Conservation (phyloP, 1,284 basidiomycete genomes). For the Moesziomyces sp. region DNA sequence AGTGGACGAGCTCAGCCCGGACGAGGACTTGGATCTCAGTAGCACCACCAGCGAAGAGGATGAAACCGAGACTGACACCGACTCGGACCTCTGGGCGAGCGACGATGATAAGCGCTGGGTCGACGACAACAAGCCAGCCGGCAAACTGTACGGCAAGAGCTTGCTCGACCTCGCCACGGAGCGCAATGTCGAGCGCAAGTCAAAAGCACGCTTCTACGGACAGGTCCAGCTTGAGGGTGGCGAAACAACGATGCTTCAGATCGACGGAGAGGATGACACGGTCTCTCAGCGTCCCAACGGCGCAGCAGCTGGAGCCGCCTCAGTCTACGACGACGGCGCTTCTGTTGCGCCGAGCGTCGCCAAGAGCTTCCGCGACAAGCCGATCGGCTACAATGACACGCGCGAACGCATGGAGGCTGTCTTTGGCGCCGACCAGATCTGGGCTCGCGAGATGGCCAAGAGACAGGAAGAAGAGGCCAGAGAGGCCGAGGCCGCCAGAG, state of each 20-base stretch:
- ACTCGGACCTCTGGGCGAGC: conserved; percentile 44
- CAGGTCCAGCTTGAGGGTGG: conserved; percentile 54
- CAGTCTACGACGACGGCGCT: conserved; percentile 34
- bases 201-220: conserved; percentile 59
- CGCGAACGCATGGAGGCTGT: conserved; percentile 63
- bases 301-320: conserved; percentile 1
- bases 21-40: conserved; percentile 58
- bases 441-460: conserved; percentile 59
- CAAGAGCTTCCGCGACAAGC: conserved; percentile 55
- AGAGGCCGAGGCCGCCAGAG: conserved; percentile 35
- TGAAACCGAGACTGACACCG: conserved; percentile 32
- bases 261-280: conserved; percentile 11
- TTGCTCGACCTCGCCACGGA: conserved; percentile 56
- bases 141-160: conserved; percentile 63
- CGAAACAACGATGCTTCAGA: conserved; percentile 24
- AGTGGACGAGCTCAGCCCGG: conserved; percentile 58
- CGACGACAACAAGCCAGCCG: conserved; percentile 60
- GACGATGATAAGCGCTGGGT: conserved; percentile 61
- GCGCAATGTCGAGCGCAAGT: conserved; percentile 30
- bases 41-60: conserved; percentile 42
- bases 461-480: conserved; percentile 49
- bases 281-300: conserved; percentile 15
- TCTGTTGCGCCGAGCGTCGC: conserved; percentile 50
- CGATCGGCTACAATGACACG: conserved; percentile 62
- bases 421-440: conserved; percentile 56